phyloP scores from a whole-genome alignment of 345 rosid species.

The Hypericum androsaemum region DNA sequence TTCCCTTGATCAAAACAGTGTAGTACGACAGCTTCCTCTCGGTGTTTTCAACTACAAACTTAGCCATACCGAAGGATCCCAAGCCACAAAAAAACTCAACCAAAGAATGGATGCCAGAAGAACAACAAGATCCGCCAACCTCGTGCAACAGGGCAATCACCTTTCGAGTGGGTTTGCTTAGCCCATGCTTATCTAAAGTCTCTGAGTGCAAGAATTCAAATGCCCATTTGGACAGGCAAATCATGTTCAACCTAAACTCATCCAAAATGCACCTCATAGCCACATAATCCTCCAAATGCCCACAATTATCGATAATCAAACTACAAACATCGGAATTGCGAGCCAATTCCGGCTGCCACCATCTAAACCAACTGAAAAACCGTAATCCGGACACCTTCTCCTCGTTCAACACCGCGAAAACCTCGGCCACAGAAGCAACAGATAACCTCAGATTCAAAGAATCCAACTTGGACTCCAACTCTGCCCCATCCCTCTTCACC shows the following conservation, averaged over 20 bases:
- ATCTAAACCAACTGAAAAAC: slow-evolving; percentile 33
- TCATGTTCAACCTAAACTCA: slow-evolving; percentile 16
- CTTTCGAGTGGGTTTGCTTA: slow-evolving; percentile 16
- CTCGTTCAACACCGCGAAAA: slow-evolving; percentile 24
- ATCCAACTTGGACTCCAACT: slow-evolving; percentile 28
- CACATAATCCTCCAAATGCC: slow-evolving; percentile 29
- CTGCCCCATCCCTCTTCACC: slow-evolving; percentile 17
- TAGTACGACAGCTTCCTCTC: slow-evolving; percentile 27
- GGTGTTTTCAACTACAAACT: slow-evolving; percentile 27
- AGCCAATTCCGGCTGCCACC: slow-evolving; percentile 18
- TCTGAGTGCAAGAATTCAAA: slow-evolving; percentile 28
- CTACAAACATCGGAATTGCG: slow-evolving; percentile 28
- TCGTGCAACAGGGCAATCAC: slow-evolving; percentile 25
- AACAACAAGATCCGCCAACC: slow-evolving; percentile 28
- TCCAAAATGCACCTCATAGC: slow-evolving; percentile 21
- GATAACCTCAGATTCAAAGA: slow-evolving; percentile 24
- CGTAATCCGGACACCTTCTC: slow-evolving; percentile 30
- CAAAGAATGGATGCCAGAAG: slow-evolving; percentile 32
- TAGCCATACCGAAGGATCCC: slow-evolving; percentile 32
- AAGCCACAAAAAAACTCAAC: slow-evolving; percentile 26
- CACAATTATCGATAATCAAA: slow-evolving; percentile 44
- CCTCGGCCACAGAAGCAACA: slow-evolving; percentile 9
- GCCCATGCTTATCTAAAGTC: slow-evolving; percentile 12
- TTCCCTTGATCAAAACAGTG: slow-evolving; percentile 24
- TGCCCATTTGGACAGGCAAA: slow-evolving; percentile 30